Conservation (phyloP, 2,329 filamentous ascomycete genomes). For the Colletotrichum musae region DNA sequence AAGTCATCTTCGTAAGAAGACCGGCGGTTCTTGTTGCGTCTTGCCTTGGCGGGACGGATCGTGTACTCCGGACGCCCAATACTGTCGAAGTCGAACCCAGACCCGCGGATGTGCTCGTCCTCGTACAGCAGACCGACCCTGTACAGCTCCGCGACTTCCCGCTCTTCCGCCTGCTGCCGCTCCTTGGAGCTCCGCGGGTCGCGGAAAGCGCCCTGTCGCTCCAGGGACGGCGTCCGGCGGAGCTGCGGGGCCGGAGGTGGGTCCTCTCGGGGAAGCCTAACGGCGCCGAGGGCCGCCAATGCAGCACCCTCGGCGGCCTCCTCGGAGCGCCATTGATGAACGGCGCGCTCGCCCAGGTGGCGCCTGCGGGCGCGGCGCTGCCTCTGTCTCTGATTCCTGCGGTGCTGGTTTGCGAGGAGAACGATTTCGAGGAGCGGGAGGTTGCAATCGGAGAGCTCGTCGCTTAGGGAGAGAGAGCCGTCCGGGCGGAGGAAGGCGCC, state of each 20-base stretch:
- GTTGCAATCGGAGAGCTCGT: slow-evolving; percentile 20
- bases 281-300: slow-evolving; percentile 50
- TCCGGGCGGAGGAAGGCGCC: too few species aligned
- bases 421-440: slow-evolving; percentile 34
- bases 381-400: background rate
- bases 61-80: slow-evolving; percentile 57
- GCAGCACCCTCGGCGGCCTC: slow-evolving; percentile 50
- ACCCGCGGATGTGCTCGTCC: slow-evolving; percentile 52
- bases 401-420: slow-evolving; percentile 23
- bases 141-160: slow-evolving; percentile 58
- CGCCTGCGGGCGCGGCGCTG: slow-evolving; percentile 1
- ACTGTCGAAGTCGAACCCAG: slow-evolving; percentile 56
- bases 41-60: slow-evolving; percentile 53
- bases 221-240: slow-evolving; percentile 53
- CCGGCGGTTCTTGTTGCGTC: slow-evolving; percentile 43
- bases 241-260: slow-evolving; percentile 43
- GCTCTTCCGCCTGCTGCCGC: slow-evolving; percentile 49
- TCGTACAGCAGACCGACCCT: slow-evolving; percentile 62
- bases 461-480: slow-evolving; percentile 11
- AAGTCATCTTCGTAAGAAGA: slow-evolving; percentile 45
- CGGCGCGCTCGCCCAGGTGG: background rate
- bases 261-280: slow-evolving; percentile 56
- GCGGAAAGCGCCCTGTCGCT: slow-evolving; percentile 63
- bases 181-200: slow-evolving; percentile 55
- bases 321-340: slow-evolving; percentile 21